Evolutionary conservation across 768 basidiomycete species (phyloP), one percentile per base, ranked within the genome.

Genomic region (Lyophyllum semitale): DNA sequence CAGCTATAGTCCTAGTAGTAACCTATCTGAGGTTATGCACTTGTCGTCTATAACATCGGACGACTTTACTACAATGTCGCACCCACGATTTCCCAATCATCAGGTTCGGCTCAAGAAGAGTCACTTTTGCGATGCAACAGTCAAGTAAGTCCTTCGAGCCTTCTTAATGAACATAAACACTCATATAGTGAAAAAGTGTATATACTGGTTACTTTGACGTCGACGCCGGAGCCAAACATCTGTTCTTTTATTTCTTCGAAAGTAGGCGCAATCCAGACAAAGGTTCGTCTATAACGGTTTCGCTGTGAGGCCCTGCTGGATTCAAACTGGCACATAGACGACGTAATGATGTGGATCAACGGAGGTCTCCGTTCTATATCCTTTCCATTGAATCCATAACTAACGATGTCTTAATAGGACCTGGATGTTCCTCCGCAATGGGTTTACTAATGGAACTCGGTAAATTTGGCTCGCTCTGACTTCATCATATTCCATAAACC

Each of bases 161-260:
- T 47, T 35, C 54, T 48, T 26, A 26, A 58, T 37, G 40, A 33
- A 18, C 38, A 22, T 45, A 30, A 18, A 26, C 49, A 53, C 46
- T 51, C 12, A 52, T 41, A 18, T 26, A 20, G 53, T 38, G 18
- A 46, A n/a, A 22, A 20, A 77, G 75, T 45, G 71, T 70, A 12
- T 77, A 72, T 51, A 74, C 73, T 25, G 73, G 75, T 8, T 76
- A 75, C 55, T 69, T 75, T 17, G 74, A 77, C 54, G 71, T 76
- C 15, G 73, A 76, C 50, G 68, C 68, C 22, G 84, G 84, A 46
- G 83, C 84, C 20, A 80, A 84, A 51, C 85, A 86, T 58, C 51
- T 87, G 37, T 86, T 85, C 68, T 89, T 89, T 72, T 88, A 88
- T 68, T 89, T 89, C 70, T 90, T 89, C 67, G 86, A 89, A 69